Base-by-base conservation (phyloP, 2,329 filamentous ascomycete species). In the Ophiostoma sp. region DNA sequence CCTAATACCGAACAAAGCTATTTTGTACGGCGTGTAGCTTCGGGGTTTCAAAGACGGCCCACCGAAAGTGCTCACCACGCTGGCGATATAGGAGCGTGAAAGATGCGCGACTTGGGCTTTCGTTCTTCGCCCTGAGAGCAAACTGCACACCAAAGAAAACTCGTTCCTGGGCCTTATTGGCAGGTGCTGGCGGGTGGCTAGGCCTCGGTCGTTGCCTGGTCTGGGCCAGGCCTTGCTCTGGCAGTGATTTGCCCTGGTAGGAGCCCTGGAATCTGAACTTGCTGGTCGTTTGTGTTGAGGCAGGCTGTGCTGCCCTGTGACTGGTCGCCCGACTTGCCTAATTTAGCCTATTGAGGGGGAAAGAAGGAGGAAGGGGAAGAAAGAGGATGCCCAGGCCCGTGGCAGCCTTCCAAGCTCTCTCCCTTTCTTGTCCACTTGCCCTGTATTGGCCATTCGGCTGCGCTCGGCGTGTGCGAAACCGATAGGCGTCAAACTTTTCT, bases 321-420 rank as follows among this genome's bases (percentile, higher is more conserved):
- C 36, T 42, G 61, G n/a, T 45, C 36, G 36, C 61, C 36, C 61
- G 61, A 66, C 22, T 66, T 45, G 61, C 61, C 61, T 45, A 45
- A 45, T 66, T 28, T 66, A 45, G 61, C n/a, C 17, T 66, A 28
- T 17, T 36, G 36, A 66, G 36, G 59, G 57, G 55, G 28, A 28
- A 61, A 61, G 15, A 12, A 42, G 15, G 15, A 12, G 39, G 15
- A 42, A 2, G 39, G 39, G 39, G 2, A 25, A 57, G 25, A 57
- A 19, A 28, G 55, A 8, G 17, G 57, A 61, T 31, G 31, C 57
- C 57, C 11, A 59, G 55, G 8, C 28, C 17, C 31, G 7, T n/a
- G 28, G 25, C 50, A 55, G 22, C 50, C 50, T 25, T 31, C 55
- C 5, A 25, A 57, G 0, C 8, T 36, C 33, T 11, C 31, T 36